Evolutionary conservation across 768 basidiomycete species (phyloP), one percentile per base, ranked within the genome.

Genomic region (Boletus sensibilis): DNA sequence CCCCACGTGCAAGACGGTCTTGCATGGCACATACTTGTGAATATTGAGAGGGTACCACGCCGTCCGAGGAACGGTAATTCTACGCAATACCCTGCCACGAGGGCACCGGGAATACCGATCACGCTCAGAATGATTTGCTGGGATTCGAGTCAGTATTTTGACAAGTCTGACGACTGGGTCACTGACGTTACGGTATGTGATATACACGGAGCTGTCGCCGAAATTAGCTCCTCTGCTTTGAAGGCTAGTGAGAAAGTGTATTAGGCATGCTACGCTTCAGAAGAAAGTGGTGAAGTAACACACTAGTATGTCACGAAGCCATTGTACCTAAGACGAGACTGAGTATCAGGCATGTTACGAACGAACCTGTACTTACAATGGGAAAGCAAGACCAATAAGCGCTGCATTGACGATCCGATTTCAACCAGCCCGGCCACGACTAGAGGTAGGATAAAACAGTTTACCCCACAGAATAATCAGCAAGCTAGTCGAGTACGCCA

Each of bases 341-440:
- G 18, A 64, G 45, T 12, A 56, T 4, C 6, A 8, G 44, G 14
- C 12, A 45, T 3, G 29, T n/a, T 21, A 27, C 1, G 10, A 20
- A 40, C 7, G 12, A 35, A 35, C 21, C 4, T 34, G 27, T 4
- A 67, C 78, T 69, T 59, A 85, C 75, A 91, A 70, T 16, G 89
- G 87, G 60, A 86, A 90, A 3, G 88, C 88, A 14, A 91, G 78
- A 8, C 89, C 90, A 56, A 92, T 91, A 41, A 91, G 75, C 2
- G 82, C 88, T 88, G 27, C 21, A 59, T 58, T 11, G 61, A 23
- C 7, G 34, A 33, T 14, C 42, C 8, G 3, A 25, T 12, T 29
- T 66, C 29, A 52, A 25, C 18, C 11, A 42, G 25, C 33, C 25
- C 1, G 1, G 20, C 3, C 5, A 41, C 13, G 4, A 37, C 4